These are phyloP conservation scores for Aristolochia californica DNA, from an alignment of 164 flowering plant genomes.

Conservation along the genomic window DNA sequence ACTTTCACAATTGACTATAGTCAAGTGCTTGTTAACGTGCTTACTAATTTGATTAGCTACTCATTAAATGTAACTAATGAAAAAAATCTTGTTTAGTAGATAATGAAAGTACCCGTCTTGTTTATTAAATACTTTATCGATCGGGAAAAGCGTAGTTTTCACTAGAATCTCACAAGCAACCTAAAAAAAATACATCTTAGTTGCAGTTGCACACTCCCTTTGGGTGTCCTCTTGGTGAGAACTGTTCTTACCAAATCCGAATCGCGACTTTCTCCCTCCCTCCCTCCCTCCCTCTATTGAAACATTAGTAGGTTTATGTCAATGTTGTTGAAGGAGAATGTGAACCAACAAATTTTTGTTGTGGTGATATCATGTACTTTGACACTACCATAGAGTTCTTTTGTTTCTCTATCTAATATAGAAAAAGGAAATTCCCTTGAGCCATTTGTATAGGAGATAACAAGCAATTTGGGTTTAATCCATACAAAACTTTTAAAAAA, in stretches of 20 bases:
- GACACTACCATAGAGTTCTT: not conserved
- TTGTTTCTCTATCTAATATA: not conserved
- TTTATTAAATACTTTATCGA: too few species aligned
- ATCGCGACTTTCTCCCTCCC: not conserved
- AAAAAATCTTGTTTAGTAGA: too few species aligned
- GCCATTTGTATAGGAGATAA: not conserved
- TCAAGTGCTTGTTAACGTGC: too few species aligned
- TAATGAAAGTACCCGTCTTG: too few species aligned
- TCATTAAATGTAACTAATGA: too few species aligned
- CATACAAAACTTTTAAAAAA: not conserved
- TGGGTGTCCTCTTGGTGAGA: too few species aligned
- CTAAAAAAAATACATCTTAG: too few species aligned
- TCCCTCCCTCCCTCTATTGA: not conserved
- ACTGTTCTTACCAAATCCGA: not conserved
- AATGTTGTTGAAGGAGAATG: slow-evolving; percentile 2
- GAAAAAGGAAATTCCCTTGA: not conserved
- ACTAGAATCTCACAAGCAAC: too few species aligned
- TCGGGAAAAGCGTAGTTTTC: too few species aligned
- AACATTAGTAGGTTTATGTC: slow-evolving; percentile 1
- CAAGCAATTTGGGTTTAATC: not conserved
- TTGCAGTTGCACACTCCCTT: too few species aligned
- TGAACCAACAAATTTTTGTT: not conserved
- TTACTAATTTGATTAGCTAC: too few species aligned
- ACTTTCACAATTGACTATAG: too few species aligned
- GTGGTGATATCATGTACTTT: not conserved